These are phyloP conservation scores for Phytophthora fragariae DNA, from an alignment of 352 stramenopile species.

Conservation along the genomic window DNA sequence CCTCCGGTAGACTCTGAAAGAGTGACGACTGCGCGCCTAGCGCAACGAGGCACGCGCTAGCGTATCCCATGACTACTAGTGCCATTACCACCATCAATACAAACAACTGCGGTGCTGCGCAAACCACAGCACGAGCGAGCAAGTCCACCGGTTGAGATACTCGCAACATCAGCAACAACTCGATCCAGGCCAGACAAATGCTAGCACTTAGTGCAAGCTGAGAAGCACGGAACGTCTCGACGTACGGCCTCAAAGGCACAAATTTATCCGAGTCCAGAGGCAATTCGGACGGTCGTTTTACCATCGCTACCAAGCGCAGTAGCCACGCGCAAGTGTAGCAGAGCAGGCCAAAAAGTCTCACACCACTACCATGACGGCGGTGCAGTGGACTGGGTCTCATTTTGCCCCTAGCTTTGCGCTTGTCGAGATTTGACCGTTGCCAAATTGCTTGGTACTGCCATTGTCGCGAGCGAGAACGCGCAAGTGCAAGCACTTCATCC, in stretches of 20 bases:
- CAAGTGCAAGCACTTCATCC: slow-evolving; percentile 47
- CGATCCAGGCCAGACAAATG: slow-evolving; percentile 54
- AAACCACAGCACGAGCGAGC: slow-evolving; percentile 45
- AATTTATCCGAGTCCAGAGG: slow-evolving; percentile 45
- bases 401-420: background rate
- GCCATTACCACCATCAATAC: slow-evolving; percentile 44
- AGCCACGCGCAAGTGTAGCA: slow-evolving; percentile 57
- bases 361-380: slow-evolving; percentile 38
- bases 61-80: slow-evolving; percentile 55
- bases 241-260: slow-evolving; percentile 47
- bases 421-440: slow-evolving; percentile 21
- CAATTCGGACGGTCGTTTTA: slow-evolving; percentile 46
- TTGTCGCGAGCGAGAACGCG: slow-evolving; percentile 26
- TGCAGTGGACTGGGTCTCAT: slow-evolving; percentile 17
- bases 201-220: slow-evolving; percentile 47
- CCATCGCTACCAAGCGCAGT: slow-evolving; percentile 43
- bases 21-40: slow-evolving; percentile 38
- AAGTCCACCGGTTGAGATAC: slow-evolving; percentile 51
- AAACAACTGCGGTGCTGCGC: slow-evolving; percentile 40
- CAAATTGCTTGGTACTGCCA: slow-evolving; percentile 34
- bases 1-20: slow-evolving; percentile 48
- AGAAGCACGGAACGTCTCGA: slow-evolving; percentile 45
- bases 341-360: slow-evolving; percentile 42
- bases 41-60: slow-evolving; percentile 52
- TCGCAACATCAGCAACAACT: slow-evolving; percentile 52